Conservation (phyloP, 2,329 filamentous ascomycete genomes). For the Graphiopsis chlorocephala region DNA sequence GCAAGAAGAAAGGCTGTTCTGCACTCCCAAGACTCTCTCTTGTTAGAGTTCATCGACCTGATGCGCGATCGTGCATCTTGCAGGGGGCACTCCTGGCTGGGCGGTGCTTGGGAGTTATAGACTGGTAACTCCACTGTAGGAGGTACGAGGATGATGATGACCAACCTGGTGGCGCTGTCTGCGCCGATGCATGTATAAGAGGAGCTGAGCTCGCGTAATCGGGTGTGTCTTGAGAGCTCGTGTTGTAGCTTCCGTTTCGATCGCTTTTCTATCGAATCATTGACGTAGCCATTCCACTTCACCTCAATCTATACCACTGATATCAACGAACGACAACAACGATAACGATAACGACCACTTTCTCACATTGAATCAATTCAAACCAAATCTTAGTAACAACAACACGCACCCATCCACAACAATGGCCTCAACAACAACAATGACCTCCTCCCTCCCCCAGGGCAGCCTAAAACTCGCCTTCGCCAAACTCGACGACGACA, state of each 20-base stretch:
- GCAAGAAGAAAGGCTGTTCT: not conserved
- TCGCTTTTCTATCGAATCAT: not conserved
- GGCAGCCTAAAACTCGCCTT: slow-evolving; percentile 10
- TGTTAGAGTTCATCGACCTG: not conserved
- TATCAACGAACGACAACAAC: not conserved
- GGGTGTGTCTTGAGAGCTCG: not conserved
- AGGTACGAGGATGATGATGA: slow-evolving; percentile 4
- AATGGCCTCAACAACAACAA: slow-evolving; percentile 12
- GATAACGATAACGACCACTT: not conserved
- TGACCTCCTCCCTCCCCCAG: slow-evolving; percentile 4
- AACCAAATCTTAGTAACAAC: not conserved
- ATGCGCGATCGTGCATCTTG: not conserved
- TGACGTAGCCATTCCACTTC: not conserved
- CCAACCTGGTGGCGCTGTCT: not conserved
- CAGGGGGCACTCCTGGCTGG: slow-evolving; percentile 2
- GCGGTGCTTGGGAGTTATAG: not conserved
- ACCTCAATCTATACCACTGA: not conserved
- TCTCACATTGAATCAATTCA: not conserved
- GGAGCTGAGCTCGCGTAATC: not conserved
- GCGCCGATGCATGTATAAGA: not conserved
- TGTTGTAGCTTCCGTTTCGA: not conserved
- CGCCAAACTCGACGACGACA: slow-evolving; percentile 12
- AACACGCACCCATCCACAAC: not conserved
- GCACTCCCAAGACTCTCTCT: not conserved
- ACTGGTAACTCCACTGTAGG: not conserved